Evolutionary conservation across 495 filamentous ascomycete genomes (phyloP).

Genomic region (Podospora pseudoanserina): DNA sequence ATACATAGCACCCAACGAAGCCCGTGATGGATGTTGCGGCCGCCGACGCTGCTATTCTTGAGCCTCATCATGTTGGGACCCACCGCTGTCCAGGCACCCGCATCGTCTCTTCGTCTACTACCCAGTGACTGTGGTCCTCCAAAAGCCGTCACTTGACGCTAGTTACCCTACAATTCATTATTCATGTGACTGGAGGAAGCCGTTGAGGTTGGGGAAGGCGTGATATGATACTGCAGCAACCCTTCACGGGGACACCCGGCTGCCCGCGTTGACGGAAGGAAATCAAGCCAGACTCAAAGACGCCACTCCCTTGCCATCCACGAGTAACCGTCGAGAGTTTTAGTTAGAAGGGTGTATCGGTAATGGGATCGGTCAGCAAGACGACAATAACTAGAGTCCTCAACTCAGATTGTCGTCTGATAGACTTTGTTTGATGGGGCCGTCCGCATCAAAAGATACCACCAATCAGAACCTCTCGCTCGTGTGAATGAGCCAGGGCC

Average conservation of each 20-base stretch:
- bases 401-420: not conserved
- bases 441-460: not conserved
- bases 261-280: not conserved
- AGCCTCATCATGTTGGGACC: not conserved
- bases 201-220: not conserved
- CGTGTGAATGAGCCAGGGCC: not conserved
- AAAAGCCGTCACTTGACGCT: not conserved
- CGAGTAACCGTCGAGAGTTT: not conserved
- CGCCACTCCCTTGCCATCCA: not conserved
- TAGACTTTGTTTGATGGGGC: not conserved
- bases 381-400: not conserved
- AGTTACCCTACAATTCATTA: constrained; percentile 1
- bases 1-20: not conserved
- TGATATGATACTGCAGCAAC: not conserved
- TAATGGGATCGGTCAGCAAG: not conserved
- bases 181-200: constrained; percentile 4
- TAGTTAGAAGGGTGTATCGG: not conserved
- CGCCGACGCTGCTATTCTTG: constrained; percentile 1
- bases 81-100: not conserved
- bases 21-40: not conserved
- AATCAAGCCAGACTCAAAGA: not conserved
- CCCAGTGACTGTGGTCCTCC: not conserved
- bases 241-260: not conserved
- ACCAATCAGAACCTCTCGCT: not conserved
- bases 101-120: not conserved